These are phyloP conservation scores for Podospora anserina DNA, from an alignment of 495 filamentous ascomycete species.

Conservation along the genomic window DNA sequence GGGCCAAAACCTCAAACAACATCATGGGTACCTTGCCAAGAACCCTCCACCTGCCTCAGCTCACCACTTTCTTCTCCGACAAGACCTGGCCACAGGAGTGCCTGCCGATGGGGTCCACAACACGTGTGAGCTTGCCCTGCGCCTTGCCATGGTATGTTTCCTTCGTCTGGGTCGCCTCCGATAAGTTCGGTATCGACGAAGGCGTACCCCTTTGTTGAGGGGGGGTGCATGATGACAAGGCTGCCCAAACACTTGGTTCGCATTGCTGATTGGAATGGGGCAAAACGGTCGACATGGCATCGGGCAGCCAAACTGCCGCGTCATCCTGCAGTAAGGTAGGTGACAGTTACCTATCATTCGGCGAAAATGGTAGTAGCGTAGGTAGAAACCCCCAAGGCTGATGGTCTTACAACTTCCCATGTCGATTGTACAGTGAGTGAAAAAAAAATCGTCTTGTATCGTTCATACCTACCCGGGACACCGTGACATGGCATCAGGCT, in stretches of 20 bases:
- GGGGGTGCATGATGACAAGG: background rate
- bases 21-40: background rate
- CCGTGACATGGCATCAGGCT: slow-evolving; percentile 9
- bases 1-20: background rate
- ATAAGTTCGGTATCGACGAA: background rate
- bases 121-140: slow-evolving; percentile 15
- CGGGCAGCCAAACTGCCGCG: background rate
- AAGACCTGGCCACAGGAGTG: slow-evolving; percentile 4
- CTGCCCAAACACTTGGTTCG: background rate
- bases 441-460: background rate
- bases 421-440: background rate
- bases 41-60: background rate
- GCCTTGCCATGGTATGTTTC: slow-evolving; percentile 7
- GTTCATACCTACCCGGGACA: background rate
- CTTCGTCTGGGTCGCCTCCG: background rate
- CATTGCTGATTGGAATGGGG: background rate
- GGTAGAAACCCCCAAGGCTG: slow-evolving; percentile 1
- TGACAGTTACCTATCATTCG: background rate
- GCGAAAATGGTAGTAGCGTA: background rate
- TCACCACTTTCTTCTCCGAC: slow-evolving; percentile 7
- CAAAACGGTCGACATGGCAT: background rate
- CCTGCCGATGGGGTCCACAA: slow-evolving; percentile 7
- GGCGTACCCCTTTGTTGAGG: background rate
- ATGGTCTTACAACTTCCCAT: background rate
- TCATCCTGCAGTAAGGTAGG: background rate